phyloP scores from a whole-genome alignment of 1,139 yeast genomes.

The Blastobotrys petasosporus region DNA sequence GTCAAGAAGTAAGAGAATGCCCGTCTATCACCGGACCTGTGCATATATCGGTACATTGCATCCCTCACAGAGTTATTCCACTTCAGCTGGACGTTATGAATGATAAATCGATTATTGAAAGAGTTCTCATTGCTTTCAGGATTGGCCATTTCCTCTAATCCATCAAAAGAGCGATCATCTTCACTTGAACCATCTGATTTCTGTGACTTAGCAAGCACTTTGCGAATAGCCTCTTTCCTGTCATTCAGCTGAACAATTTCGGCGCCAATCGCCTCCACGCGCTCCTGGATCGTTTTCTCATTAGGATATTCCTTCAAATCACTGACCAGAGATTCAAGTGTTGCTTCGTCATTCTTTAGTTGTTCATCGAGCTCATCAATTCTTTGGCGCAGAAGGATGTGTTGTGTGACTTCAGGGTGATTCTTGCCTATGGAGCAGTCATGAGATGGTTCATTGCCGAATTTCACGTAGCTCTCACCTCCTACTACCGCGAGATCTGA shows the following conservation, averaged over 20 bases:
- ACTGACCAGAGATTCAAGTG: slow-evolving; percentile 32
- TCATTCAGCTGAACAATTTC: slow-evolving; percentile 38
- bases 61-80: slow-evolving; percentile 73
- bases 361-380: slow-evolving; percentile 42
- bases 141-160: slow-evolving; percentile 26
- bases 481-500: slow-evolving; percentile 21
- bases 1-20: slow-evolving; percentile 59
- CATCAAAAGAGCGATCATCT: slow-evolving; percentile 5
- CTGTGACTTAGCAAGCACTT: slow-evolving; percentile 14
- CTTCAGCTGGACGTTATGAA: slow-evolving; percentile 69
- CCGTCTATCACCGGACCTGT: slow-evolving; percentile 51
- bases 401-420: slow-evolving; percentile 32
- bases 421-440: slow-evolving; percentile 53
- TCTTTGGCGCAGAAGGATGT: slow-evolving; percentile 28
- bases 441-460: slow-evolving; percentile 65
- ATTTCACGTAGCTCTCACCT: slow-evolving; percentile 42
- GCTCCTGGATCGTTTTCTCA: slow-evolving; percentile 20
- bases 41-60: slow-evolving; percentile 55
- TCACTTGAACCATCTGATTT: slow-evolving; percentile 14
- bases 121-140: slow-evolving; percentile 9
- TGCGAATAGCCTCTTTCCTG: slow-evolving; percentile 21
- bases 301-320: slow-evolving; percentile 25
- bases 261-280: slow-evolving; percentile 29
- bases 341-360: slow-evolving; percentile 36
- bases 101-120: slow-evolving; percentile 70